A percentile compares a stretch with the other conserved stretches of the same genome.
These are phyloP conservation scores for Adansonia grandidieri DNA, from an alignment of 441 rosid genomes.

Conservation along the genomic window DNA sequence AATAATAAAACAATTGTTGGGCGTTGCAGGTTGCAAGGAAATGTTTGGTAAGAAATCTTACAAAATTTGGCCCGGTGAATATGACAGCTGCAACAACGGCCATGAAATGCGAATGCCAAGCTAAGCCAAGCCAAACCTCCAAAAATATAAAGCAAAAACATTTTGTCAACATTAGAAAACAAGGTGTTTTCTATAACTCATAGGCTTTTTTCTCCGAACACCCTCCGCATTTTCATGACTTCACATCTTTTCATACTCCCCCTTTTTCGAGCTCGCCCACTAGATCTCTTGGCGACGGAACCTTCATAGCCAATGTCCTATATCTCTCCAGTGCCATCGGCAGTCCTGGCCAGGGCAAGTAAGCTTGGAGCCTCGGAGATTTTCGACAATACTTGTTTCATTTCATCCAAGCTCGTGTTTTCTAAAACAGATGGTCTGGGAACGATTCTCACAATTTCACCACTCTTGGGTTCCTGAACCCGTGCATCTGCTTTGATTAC, in stretches of 20 bases:
- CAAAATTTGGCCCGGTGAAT: too few relatives aligned
- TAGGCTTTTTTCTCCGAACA: background rate
- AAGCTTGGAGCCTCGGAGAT: slow-evolving; percentile 94
- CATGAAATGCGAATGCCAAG: too few relatives aligned
- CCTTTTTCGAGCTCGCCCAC: slow-evolving; percentile 96
- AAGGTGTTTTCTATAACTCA: background rate
- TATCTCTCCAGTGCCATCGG: slow-evolving; percentile 95
- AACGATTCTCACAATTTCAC: slow-evolving; percentile 89
- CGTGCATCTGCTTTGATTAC: slow-evolving; percentile 92
- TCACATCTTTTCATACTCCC: slow-evolving; percentile 81
- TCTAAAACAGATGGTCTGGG: slow-evolving; percentile 90
- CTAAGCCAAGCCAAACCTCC: background rate
- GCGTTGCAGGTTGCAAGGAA: too few relatives aligned
- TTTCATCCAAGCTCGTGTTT: slow-evolving; percentile 79
- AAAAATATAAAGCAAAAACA: too few relatives aligned
- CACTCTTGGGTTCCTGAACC: slow-evolving; percentile 92
- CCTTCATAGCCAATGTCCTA: slow-evolving; percentile 97
- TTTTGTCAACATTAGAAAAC: slow-evolving; percentile 12
- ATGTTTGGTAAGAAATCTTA: too few relatives aligned
- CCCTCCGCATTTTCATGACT: slow-evolving; percentile 42
- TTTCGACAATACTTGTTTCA: slow-evolving; percentile 80
- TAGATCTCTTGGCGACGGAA: slow-evolving; percentile 87
- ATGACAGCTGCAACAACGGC: too few relatives aligned
- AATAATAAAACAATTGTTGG: too few relatives aligned
- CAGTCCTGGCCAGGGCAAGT: slow-evolving; percentile 88